Evolutionary conservation across 495 filamentous ascomycete genomes (phyloP), one percentile per base, ranked within the genome.

Genomic region (Penicillium silybi): DNA sequence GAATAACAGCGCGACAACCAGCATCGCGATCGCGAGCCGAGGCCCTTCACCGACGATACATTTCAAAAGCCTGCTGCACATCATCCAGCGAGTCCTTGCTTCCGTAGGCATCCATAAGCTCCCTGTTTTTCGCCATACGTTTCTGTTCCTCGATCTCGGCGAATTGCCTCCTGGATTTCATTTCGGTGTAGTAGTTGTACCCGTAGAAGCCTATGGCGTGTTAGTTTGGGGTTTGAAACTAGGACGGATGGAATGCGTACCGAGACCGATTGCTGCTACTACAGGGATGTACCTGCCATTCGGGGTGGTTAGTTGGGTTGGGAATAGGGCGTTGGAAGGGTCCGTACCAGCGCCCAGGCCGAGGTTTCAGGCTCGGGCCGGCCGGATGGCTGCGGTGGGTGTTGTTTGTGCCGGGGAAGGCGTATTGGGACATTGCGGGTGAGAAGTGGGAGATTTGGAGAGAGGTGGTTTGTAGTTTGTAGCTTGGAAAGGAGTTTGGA

Each of bases 71-170:
- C 7, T 77, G 68, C 57, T 84, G 77, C 34, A 85, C 65, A 65
- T 80, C 81, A 17, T 77, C 69, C 15, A 84, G 43, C 55, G 74
- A 81, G 6, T 69, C 68, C 46, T 82, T 77, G 50, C 80, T 79
- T n/a, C 81, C 81, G 37, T 84, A 85, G 1, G 82, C 80, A 26
- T 84, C 77, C 69, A 75, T 70, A 20, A 75, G 53, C 23, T 69
- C 57, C 18, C 61, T 62, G 46, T 75, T 73, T 19, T 52, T 52
- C 0, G 61, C 63, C 1, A 73, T 49, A 0, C 71, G 69, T 27
- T 70, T 58, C 50, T 71, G 59, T 48, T 73, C 72, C 22, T 68
- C 61, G 15, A 25, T 32, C 20, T 44, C 55, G 52, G 29, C 38
- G n/a, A 17, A 46, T 23, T 60, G 48, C 35, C n/a, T 52, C 1